phyloP scores from a whole-genome alignment of 441 rosid species.

The Dalechampia spathulata region DNA sequence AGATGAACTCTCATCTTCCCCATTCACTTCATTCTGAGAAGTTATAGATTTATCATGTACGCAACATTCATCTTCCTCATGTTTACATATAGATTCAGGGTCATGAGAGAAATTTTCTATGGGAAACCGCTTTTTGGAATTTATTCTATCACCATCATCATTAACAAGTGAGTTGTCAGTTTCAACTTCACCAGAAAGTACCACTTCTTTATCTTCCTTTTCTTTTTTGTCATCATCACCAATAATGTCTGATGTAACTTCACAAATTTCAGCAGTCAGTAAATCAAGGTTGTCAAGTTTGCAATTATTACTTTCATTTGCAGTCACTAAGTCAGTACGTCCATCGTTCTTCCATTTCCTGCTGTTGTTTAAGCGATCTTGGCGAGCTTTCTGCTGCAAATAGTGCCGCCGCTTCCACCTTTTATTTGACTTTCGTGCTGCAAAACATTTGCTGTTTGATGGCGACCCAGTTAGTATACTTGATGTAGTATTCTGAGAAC shows the following conservation, averaged over 20 bases:
- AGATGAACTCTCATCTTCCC: slow-evolving; percentile 40
- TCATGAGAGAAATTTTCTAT: slow-evolving; percentile 23
- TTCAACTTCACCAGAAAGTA: slow-evolving; percentile 29
- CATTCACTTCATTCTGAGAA: slow-evolving; percentile 23
- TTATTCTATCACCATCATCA: slow-evolving; percentile 34
- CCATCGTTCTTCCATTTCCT: slow-evolving; percentile 94
- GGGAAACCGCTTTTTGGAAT: slow-evolving; percentile 23
- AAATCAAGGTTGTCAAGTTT: slow-evolving; percentile 22
- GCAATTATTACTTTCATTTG: slow-evolving; percentile 29
- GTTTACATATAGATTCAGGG: slow-evolving; percentile 26
- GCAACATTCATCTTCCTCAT: slow-evolving; percentile 25
- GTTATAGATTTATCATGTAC: slow-evolving; percentile 33
- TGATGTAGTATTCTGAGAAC: slow-evolving; percentile 36
- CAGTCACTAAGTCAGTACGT: slow-evolving; percentile 25
- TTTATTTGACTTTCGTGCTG: slow-evolving; percentile 58
- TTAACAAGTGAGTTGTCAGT: slow-evolving; percentile 28
- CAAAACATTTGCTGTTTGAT: slow-evolving; percentile 52
- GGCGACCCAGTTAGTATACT: slow-evolving; percentile 37
- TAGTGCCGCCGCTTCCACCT: slow-evolving; percentile 84
- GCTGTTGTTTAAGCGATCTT: slow-evolving; percentile 81
- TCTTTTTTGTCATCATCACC: slow-evolving; percentile 34
- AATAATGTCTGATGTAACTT: slow-evolving; percentile 26
- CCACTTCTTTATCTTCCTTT: slow-evolving; percentile 15
- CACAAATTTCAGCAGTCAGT: slow-evolving; percentile 21
- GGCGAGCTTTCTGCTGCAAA: slow-evolving; percentile 83